Percentiles rank a stretch among this genome's conserved stretches.
These are phyloP conservation scores for Phytophthora fragariaefolia DNA, from an alignment of 352 stramenopile genomes.

Conservation along the genomic window DNA sequence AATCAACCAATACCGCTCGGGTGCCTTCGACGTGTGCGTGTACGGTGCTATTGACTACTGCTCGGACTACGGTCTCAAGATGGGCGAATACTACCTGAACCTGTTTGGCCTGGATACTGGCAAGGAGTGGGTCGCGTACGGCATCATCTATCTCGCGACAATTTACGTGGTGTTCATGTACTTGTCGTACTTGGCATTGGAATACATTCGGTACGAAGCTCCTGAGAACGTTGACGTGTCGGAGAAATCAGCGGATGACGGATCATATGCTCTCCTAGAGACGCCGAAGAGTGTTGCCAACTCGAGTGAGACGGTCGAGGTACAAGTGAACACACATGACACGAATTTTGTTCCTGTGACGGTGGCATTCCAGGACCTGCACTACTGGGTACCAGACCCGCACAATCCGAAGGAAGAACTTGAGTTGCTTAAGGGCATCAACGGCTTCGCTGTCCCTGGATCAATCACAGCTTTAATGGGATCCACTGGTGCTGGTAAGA, in stretches of 20 bases:
- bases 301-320: neutral
- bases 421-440: constrained; percentile 15
- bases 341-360: constrained; percentile 17
- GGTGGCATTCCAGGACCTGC: constrained; percentile 23
- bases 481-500: neutral
- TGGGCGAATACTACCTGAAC: constrained; percentile 37
- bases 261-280: neutral
- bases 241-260: neutral
- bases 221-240: neutral
- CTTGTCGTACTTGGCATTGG: neutral
- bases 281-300: neutral
- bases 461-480: neutral
- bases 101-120: constrained; percentile 12
- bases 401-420: constrained; percentile 14
- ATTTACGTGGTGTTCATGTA: constrained; percentile 17
- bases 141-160: constrained; percentile 15
- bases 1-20: constrained; percentile 39
- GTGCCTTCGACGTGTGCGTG: constrained; percentile 28
- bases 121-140: constrained; percentile 15
- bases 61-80: constrained; percentile 19
- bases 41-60: constrained; percentile 31
- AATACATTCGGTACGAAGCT: neutral
- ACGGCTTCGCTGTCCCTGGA: constrained; percentile 5
- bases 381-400: constrained; percentile 14
- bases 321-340: constrained; percentile 4